Percentiles rank a stretch among this genome's conserved stretches.
Conservation (phyloP, 2,329 filamentous ascomycete genomes). For the Teratosphaeria gauchensis region DNA sequence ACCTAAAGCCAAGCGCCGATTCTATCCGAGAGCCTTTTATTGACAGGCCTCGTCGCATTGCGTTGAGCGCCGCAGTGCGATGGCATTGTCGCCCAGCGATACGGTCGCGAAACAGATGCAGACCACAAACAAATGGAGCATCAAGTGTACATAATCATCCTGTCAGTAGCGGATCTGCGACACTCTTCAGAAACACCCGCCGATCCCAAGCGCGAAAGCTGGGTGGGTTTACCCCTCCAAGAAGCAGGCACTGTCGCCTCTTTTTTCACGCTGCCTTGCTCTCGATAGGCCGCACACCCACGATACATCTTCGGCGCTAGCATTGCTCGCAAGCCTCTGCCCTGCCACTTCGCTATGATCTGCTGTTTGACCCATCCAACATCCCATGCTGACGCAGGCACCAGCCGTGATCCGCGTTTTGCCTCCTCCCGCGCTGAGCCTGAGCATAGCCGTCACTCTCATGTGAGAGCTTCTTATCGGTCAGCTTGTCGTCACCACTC, state of each 20-base stretch:
- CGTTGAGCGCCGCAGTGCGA: not conserved
- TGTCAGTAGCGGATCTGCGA: too few relatives aligned
- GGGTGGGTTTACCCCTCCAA: not conserved
- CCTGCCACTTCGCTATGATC: not conserved
- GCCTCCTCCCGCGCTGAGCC: not conserved
- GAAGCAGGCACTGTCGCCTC: not conserved
- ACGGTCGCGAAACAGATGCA: not conserved
- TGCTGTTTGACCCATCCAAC: not conserved
- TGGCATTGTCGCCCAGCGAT: too few relatives aligned
- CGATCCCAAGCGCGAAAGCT: not conserved
- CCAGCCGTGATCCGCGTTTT: not conserved
- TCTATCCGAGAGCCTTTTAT: not conserved
- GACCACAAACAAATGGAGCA: not conserved
- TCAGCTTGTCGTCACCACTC: conserved; percentile 1
- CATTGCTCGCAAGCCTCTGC: not conserved
- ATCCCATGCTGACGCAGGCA: not conserved
- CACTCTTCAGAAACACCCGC: not conserved
- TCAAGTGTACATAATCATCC: not conserved
- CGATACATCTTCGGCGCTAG: not conserved
- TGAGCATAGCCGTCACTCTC: not conserved
- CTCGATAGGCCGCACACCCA: not conserved
- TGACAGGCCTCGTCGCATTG: not conserved
- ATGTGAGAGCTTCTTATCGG: not conserved
- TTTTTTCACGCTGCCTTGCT: not conserved
- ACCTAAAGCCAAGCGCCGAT: not conserved